Conservation (phyloP, 2,329 filamentous ascomycete species). For the Alternaria viburni region DNA sequence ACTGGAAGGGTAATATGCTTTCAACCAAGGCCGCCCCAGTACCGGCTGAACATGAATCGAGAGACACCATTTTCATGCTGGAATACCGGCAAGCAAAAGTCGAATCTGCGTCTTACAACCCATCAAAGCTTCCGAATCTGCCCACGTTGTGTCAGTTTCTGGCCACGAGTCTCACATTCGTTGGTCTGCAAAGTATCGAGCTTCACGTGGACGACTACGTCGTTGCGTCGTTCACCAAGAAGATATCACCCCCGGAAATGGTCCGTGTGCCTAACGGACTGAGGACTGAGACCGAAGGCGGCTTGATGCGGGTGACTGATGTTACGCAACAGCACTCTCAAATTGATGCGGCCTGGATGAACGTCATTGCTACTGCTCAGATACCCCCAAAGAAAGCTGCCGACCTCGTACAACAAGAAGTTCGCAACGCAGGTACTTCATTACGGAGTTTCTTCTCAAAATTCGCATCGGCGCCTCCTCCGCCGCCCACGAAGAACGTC, state of each 20-base stretch:
- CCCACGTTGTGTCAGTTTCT: slow-evolving; percentile 89
- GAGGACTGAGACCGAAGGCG: slow-evolving; percentile 81
- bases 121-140: slow-evolving; percentile 82
- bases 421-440: slow-evolving; percentile 43
- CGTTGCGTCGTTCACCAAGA: slow-evolving; percentile 80
- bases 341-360: slow-evolving; percentile 90
- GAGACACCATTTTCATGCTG: slow-evolving; percentile 88
- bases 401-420: slow-evolving; percentile 43
- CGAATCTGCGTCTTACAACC: slow-evolving; percentile 45
- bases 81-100: slow-evolving; percentile 85
- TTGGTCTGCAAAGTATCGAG: slow-evolving; percentile 85
- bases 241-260: slow-evolving; percentile 76
- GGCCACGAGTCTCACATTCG: slow-evolving; percentile 93
- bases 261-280: slow-evolving; percentile 79
- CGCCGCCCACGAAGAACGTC: slow-evolving; percentile 24
- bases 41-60: slow-evolving; percentile 68
- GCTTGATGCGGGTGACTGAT: slow-evolving; percentile 83
- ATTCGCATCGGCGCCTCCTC: slow-evolving; percentile 36
- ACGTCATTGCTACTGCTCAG: slow-evolving; percentile 82
- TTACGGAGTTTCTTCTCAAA: slow-evolving; percentile 51
- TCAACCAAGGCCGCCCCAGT: slow-evolving; percentile 88
- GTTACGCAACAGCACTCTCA: slow-evolving; percentile 87
- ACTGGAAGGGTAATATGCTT: slow-evolving; percentile 98
- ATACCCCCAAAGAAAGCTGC: slow-evolving; percentile 52
- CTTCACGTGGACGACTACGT: slow-evolving; percentile 89